Evolutionary conservation across 306 rosid species (phyloP).

Genomic region (Carpinus viminea): DNA sequence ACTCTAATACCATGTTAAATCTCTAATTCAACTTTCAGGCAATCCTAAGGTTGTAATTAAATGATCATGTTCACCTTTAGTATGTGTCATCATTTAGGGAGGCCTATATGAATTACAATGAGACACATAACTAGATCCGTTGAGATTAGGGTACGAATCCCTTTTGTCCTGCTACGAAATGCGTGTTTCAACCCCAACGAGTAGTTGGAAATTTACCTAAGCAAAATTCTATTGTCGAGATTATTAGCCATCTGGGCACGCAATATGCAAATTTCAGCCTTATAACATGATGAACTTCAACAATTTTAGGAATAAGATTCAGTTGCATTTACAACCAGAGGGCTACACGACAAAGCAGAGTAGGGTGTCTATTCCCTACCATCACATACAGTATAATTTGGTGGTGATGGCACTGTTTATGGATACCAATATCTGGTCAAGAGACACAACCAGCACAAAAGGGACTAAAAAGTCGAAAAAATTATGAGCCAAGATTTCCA

Average conservation of each 20-base stretch:
- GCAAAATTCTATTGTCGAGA: too few relatives aligned
- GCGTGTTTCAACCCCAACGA: too few relatives aligned
- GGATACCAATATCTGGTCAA: not conserved
- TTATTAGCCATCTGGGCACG: too few relatives aligned
- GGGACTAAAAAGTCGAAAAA: not conserved
- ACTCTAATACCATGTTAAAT: too few relatives aligned
- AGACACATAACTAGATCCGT: not conserved
- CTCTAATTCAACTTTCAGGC: not conserved
- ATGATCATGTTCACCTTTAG: not conserved
- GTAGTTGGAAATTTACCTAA: too few relatives aligned
- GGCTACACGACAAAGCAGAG: conserved; percentile 14
- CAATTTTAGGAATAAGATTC: conserved; percentile 6
- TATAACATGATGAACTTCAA: not conserved
- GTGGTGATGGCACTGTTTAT: not conserved
- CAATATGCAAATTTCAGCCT: not conserved
- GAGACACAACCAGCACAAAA: not conserved
- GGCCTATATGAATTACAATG: not conserved
- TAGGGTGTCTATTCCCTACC: not conserved
- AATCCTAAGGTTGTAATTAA: not conserved
- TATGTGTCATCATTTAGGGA: not conserved
- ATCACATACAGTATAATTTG: not conserved
- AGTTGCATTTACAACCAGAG: conserved; percentile 1
- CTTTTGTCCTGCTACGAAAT: too few relatives aligned
- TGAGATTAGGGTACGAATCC: too few relatives aligned
- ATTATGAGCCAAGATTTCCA: too few relatives aligned